Evolutionary conservation across 2,329 filamentous ascomycete genomes (phyloP), one percentile per base, ranked within the genome.

Genomic region (Pestalotiopsis sp.): DNA sequence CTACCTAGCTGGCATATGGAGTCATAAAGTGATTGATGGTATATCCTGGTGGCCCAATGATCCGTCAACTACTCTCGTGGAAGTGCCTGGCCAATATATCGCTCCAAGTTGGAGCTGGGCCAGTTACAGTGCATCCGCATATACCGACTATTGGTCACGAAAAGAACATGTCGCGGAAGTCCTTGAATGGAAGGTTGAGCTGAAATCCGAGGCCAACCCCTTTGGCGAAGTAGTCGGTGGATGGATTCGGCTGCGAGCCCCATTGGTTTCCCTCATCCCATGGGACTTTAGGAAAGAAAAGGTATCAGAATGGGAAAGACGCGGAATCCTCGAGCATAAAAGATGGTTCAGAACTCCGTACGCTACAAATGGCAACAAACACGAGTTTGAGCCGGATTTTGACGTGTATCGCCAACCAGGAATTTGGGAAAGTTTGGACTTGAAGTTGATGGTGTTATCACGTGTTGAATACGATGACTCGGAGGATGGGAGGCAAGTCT

Each of bases 91-190:
- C 12, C 52, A 67, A n/a, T 73, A 72, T 23, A 69, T 64, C 3
- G 72, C 68, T 11, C 72, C 72, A 11, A 72, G 70, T 68, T 73
- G 72, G 72, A 72, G 72, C 41, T 73, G 72, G 72, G 68, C 70
- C 17, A 65, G 70, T 23, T 72, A 68, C 36, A 58, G 57, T 3
- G 72, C 70, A n/a, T 52, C 69, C 6, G 68, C 66, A 13, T 45
- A 31, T n/a, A 65, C 41, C 2, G 31, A 56, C 20, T 4, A 25
- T 23, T 17, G 3, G 4, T 41, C 27, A 3, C 25, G 64, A 4
- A 67, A 63, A 63, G 49, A 20, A 9, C 56, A 64, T 41, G 49
- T 70, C 25, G 68, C 70, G 11, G 38, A 67, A 4, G 39, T 71
- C 17, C 17, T 65, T 20, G 68, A 68, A 2, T 73, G 70, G 68